Evolutionary conservation across 116 monocot species (phyloP), one percentile per base, ranked within the genome.

Genomic region (Trichopus zeylanicus): DNA sequence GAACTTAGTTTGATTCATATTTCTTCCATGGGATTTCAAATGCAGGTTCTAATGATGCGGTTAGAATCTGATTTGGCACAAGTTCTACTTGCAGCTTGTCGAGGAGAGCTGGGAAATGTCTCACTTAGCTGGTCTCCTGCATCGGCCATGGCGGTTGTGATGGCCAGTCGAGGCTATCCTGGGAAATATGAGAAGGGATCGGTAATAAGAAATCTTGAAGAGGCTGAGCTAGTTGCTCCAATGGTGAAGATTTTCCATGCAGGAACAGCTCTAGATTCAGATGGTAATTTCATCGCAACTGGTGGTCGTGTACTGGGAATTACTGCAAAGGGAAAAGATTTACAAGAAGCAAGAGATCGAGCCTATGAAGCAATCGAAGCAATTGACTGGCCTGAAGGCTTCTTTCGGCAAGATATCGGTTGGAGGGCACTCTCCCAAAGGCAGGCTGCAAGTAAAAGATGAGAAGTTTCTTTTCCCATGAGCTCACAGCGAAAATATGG

Each of bases 41-140:
- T 51, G 20, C 75, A 93, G 93, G 93, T 89, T 48, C 75, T 95
- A 51, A 89, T 95, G 90, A 78, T 90, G 76, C 77, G 84, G 12
- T 63, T 90, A 46, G 81, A 87, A 63, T 89, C 90, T 5, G 90
- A 90, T 61, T 42, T 95, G 39, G 86, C 84, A 13, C 78, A 84
- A 64, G 66, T 83, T 18, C 80, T 89, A 42, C 79, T 90, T 38
- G 76, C 87, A 28, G 84, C 95, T 16, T 79, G 81, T 48, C 73
- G 63, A 67, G 95, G 86, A 26, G 65, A 89, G 37, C 57, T 95
- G 25, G 71, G 33, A 33, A 61, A 53, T 10, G 81, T 79, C 11
- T 75, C 83, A 27, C 66, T 89, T 46, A 42, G 73, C 7, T 95
- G 95, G 87, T 86, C 89, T 1, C 68, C 73, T 11, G 83, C 71